Conservation (phyloP, 768 basidiomycete species). For the Mrakia hoshinonis region DNA sequence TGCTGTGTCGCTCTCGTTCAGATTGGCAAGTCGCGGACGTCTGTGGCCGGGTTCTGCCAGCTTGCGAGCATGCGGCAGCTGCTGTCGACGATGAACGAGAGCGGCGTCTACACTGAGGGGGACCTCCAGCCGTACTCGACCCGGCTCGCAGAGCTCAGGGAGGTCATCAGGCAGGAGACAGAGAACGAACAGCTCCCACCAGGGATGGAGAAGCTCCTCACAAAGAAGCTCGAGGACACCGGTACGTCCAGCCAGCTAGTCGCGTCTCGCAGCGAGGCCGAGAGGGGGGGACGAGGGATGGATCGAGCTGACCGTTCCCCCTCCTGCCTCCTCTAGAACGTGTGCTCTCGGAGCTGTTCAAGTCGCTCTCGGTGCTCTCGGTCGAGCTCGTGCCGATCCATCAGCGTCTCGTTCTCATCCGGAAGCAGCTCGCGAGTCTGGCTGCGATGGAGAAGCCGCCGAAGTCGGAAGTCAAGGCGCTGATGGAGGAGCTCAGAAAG, state of each 20-base stretch:
- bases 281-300: not conserved
- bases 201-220: conserved; percentile 78
- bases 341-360: conserved; percentile 66
- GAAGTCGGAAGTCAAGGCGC: conserved; percentile 77
- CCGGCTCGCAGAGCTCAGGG: conserved; percentile 69
- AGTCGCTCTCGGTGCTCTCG: conserved; percentile 76
- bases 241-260: conserved; percentile 53
- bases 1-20: not conserved
- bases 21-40: conserved; percentile 89
- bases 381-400: conserved; percentile 85
- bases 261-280: not conserved
- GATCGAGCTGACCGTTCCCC: conserved; percentile 1
- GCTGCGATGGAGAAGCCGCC: conserved; percentile 70
- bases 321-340: conserved; percentile 49
- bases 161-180: conserved; percentile 74
- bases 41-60: conserved; percentile 90
- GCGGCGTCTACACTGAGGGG: conserved; percentile 81
- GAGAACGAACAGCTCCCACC: conserved; percentile 73
- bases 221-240: conserved; percentile 82
- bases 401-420: conserved; percentile 73
- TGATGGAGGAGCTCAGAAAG: conserved; percentile 84
- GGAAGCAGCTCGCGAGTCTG: conserved; percentile 78
- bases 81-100: conserved; percentile 89
- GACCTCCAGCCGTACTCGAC: conserved; percentile 81
- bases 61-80: conserved; percentile 97